These are phyloP conservation scores for Ceratocystiopsis sp. DNA, from an alignment of 2,329 filamentous ascomycete genomes.

Conservation along the genomic window DNA sequence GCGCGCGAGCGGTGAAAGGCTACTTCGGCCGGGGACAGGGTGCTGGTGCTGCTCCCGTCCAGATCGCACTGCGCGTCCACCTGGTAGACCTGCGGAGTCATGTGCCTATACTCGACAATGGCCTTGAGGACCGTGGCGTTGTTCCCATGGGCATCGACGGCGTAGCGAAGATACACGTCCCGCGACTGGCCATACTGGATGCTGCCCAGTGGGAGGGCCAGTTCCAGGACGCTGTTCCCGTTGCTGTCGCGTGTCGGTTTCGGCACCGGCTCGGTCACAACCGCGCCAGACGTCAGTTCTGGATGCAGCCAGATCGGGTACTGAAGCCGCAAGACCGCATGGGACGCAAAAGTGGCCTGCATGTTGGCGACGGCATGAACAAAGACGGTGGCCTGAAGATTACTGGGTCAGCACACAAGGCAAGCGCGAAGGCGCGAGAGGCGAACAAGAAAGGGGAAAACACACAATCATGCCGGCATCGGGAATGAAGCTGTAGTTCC, in stretches of 20 bases:
- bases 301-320: conserved; percentile 22
- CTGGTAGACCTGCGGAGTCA: conserved; percentile 8
- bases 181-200: conserved; percentile 45
- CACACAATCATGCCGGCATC: conserved; percentile 42
- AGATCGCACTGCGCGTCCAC: neutral
- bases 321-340: conserved; percentile 24
- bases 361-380: conserved; percentile 44
- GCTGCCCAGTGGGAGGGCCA: conserved; percentile 29
- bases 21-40: conserved; percentile 18
- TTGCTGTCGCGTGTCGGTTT: neutral
- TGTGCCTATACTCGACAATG: conserved; percentile 18
- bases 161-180: conserved; percentile 30
- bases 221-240: conserved; percentile 4
- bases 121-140: conserved; percentile 15
- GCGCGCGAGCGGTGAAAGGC: conserved; percentile 37
- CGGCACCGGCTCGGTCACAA: conserved; percentile 15
- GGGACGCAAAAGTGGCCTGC: conserved; percentile 37
- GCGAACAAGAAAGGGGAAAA: neutral
- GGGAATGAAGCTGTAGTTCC: conserved; percentile 44
- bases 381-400: conserved; percentile 32
- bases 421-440: neutral
- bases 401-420: neutral
- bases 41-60: too few relatives aligned
- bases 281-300: conserved; percentile 22
- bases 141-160: conserved; percentile 7